Percentiles rank a stretch among this genome's conserved stretches.
Evolutionary conservation across 2,329 filamentous ascomycete species (phyloP).

Genomic region (Aureobasidium sp.): DNA sequence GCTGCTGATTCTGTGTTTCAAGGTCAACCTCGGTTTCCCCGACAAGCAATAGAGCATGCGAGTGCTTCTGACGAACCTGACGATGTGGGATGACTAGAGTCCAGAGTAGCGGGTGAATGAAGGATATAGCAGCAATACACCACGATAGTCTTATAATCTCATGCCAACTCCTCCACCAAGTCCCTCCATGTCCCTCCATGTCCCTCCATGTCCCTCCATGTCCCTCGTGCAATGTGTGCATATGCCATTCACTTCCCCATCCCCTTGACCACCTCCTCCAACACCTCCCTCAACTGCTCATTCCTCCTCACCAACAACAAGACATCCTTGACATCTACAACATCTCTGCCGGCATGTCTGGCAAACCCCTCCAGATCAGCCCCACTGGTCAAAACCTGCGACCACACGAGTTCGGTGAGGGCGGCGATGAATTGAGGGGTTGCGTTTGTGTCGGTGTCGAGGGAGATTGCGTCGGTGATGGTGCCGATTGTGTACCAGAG

Average conservation of each 20-base stretch:
- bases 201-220: too few species aligned
- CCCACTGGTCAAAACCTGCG: conserved; percentile 51
- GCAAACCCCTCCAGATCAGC: conserved; percentile 56
- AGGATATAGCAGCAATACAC: background rate
- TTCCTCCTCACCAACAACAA: conserved; percentile 80
- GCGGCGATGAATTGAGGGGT: conserved; percentile 49
- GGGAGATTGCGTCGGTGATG: conserved; percentile 77
- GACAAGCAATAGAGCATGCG: conserved; percentile 31
- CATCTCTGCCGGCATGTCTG: conserved; percentile 71
- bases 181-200: too few species aligned
- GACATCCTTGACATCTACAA: conserved; percentile 78
- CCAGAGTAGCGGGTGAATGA: too few species aligned
- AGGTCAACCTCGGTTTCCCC: conserved; percentile 39
- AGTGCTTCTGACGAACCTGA: background rate
- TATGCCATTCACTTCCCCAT: background rate
- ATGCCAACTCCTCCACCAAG: background rate
- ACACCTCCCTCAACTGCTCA: conserved; percentile 67
- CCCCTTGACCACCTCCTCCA: conserved; percentile 41
- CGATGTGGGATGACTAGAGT: background rate
- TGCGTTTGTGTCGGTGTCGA: conserved; percentile 67
- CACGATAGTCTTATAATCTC: background rate
- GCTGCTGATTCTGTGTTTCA: conserved; percentile 11
- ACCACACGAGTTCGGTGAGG: conserved; percentile 78
- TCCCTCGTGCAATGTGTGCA: background rate
- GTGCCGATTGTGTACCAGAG: conserved; percentile 79